Evolutionary conservation across 441 rosid species (phyloP), one percentile per base, ranked within the genome.

Genomic region (Codiaeum variegatum): DNA sequence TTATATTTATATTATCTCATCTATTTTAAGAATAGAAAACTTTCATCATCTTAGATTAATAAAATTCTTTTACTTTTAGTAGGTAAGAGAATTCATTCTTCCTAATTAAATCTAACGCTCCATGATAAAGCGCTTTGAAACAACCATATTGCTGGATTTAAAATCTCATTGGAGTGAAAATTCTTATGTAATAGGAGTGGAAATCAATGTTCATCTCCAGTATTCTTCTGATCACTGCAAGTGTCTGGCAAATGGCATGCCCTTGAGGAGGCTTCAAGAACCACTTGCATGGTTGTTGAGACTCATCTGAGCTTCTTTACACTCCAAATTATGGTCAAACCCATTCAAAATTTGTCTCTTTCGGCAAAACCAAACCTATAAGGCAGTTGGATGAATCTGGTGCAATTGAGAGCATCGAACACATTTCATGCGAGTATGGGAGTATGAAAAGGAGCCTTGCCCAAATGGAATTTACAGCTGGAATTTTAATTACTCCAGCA

Each of bases 401-500:
- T 16, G 84, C 51, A 46, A 92, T 80, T 0, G 94, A 88, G 70
- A 95, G 95, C 89, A 92, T 70, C 23, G 97, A 82, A 79, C 98
- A 92, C 21, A 83, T 70, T 28, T 92, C 96, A 65, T 83, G 84
- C 5, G 97, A 87, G 83, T 86, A 82, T 0, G 98, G 93, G 73
- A 95, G 93, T 76, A 92, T 88, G 76, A 92, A 95, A 76, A 92
- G 92, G 82, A 91, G 97, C 89, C 98, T 88, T 47, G 96, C 82
- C 99, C 99, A 92, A 67, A 91, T 76, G 66, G 93, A 83, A 74
- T 80, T 88, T 68, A 77, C 70, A 23, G 86, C 89, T 36, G 97
- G 98, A 73, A 94, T 85, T 83, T 90, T 94, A 69, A 94, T 94
- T 34, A 92, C 99, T 78, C 99, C 99, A 0, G 98, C 98, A 72